Percentiles rank a stretch among this genome's conserved stretches.
These are phyloP conservation scores for Quercus phellos DNA, from an alignment of 331 rosid genomes.

Conservation along the genomic window DNA sequence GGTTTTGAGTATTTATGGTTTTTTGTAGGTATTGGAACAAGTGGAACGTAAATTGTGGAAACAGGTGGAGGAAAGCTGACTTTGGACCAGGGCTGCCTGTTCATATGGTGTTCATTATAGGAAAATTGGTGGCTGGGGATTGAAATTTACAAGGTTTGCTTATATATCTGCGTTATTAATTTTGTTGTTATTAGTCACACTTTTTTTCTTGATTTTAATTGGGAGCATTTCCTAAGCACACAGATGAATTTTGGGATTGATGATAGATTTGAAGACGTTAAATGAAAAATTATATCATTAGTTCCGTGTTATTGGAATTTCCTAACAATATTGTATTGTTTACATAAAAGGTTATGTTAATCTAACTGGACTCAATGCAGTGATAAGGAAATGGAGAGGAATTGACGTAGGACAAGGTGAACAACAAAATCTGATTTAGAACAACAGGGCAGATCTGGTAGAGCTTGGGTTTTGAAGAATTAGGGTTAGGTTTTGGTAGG, in stretches of 20 bases:
- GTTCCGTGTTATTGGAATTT: background rate
- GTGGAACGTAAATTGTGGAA: slow-evolving; percentile 54
- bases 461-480: no score
- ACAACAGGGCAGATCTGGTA: no score
- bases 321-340: background rate
- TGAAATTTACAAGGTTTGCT: slow-evolving; percentile 46
- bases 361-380: no score
- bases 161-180: background rate
- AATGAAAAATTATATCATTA: background rate
- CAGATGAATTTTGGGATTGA: background rate
- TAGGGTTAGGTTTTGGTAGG: no score
- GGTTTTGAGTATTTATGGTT: background rate
- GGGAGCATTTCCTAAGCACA: background rate
- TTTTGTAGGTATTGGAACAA: slow-evolving; percentile 47
- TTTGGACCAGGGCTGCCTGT: slow-evolving; percentile 70
- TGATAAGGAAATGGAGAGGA: no score
- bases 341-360: background rate
- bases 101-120: slow-evolving; percentile 50
- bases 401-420: no score
- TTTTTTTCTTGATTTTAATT: background rate
- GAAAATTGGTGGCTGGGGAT: slow-evolving; percentile 31
- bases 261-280: background rate
- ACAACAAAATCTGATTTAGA: no score
- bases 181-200: background rate
- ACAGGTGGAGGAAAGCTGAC: slow-evolving; percentile 65